phyloP scores from a whole-genome alignment of 148 eudicot species.

The Hydrangea macrophylla region DNA sequence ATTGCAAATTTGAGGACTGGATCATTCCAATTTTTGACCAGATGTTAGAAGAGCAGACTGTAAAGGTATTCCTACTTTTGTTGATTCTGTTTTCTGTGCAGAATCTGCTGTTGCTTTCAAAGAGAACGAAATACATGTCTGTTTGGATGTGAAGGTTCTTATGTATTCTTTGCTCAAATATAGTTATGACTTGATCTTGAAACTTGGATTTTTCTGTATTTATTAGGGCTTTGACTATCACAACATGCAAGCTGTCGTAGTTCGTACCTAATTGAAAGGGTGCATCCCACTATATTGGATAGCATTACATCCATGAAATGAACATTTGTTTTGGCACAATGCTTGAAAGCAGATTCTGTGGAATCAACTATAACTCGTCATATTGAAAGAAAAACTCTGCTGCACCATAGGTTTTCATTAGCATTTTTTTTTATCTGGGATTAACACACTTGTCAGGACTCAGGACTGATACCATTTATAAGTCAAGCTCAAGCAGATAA shows the following conservation, averaged over 20 bases:
- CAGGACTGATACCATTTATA: too few species aligned
- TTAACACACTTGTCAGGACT: too few species aligned
- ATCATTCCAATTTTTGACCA: slow-evolving; percentile 80
- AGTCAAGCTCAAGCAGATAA: too few species aligned
- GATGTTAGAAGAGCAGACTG: slow-evolving; percentile 80
- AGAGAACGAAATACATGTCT: too few species aligned
- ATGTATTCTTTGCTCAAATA: not conserved
- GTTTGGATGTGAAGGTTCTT: not conserved
- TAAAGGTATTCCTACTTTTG: slow-evolving; percentile 40
- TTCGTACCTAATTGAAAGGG: not conserved
- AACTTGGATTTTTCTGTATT: not conserved
- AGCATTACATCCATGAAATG: not conserved
- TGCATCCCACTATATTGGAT: not conserved
- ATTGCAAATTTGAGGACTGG: slow-evolving; percentile 99
- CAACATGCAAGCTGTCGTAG: not conserved
- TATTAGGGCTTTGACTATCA: not conserved
- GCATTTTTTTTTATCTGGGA: too few species aligned
- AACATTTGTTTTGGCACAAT: too few species aligned
- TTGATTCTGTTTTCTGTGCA: not conserved
- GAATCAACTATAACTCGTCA: not conserved
- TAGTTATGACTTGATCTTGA: not conserved
- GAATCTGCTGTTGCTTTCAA: not conserved
- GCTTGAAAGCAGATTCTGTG: too few species aligned
- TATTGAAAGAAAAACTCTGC: not conserved
- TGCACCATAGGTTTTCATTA: too few species aligned